Conservation (phyloP, 352 stramenopile genomes). For the Phytopythium chamaehyphon region DNA sequence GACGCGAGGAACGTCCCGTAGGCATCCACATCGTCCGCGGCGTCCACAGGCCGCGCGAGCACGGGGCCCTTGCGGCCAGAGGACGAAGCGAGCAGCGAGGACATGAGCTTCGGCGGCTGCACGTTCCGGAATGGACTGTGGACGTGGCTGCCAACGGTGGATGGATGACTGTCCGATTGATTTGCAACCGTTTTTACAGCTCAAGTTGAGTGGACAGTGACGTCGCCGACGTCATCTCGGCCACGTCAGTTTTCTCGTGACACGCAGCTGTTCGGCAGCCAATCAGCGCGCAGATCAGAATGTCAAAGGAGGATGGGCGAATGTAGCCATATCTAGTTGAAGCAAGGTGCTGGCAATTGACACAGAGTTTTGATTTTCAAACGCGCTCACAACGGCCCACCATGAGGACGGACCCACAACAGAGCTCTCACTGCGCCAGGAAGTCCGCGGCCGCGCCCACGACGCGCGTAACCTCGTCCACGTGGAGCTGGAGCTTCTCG, state of each 20-base stretch:
- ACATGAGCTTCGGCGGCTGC: not conserved
- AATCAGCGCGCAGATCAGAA: too few relatives aligned
- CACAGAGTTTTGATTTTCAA: not conserved
- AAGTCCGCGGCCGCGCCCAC: slow-evolving; percentile 22
- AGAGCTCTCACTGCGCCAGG: slow-evolving; percentile 8
- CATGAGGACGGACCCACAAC: not conserved
- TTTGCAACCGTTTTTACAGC: not conserved
- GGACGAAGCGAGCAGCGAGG: not conserved
- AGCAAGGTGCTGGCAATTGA: not conserved
- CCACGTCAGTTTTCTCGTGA: not conserved
- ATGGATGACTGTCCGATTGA: too few relatives aligned
- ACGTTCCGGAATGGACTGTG: not conserved
- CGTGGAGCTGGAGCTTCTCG: slow-evolving; percentile 26
- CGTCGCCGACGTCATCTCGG: not conserved
- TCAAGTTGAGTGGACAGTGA: not conserved
- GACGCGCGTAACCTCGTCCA: slow-evolving; percentile 25
- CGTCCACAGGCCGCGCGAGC: not conserved
- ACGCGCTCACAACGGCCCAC: not conserved
- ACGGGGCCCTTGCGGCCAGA: not conserved
- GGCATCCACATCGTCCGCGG: slow-evolving; percentile 13
- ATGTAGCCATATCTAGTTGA: too few relatives aligned
- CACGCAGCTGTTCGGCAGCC: too few relatives aligned
- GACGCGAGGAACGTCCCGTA: slow-evolving; percentile 47
- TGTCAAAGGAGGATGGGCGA: too few relatives aligned
- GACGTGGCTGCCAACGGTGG: not conserved